Conservation (phyloP, 345 rosid genomes). For the Populus simonii region DNA sequence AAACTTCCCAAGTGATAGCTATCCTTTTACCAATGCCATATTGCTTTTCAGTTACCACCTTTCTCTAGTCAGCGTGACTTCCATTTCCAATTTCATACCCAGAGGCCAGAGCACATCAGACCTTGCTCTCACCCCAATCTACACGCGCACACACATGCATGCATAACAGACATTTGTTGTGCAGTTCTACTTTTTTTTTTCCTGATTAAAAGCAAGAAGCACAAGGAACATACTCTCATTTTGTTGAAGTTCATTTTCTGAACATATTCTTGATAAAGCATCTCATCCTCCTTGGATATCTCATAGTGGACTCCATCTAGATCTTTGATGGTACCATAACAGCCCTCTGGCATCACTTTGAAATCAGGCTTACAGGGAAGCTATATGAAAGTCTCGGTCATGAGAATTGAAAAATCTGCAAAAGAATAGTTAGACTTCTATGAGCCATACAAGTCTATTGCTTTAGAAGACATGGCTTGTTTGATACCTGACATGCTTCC, state of each 20-base stretch:
- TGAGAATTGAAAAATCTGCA: conserved; percentile 78
- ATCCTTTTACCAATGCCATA: too few relatives aligned
- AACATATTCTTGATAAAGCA: conserved; percentile 81
- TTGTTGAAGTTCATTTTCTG: conserved; percentile 81
- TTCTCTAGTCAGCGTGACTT: neutral
- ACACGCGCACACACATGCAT: neutral
- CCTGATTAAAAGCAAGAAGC: neutral
- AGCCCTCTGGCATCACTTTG: conserved; percentile 98
- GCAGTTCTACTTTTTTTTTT: neutral
- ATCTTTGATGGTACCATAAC: conserved; percentile 93
- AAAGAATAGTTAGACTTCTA: neutral
- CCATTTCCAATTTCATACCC: neutral
- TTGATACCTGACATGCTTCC: neutral
- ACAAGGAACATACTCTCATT: conserved; percentile 58
- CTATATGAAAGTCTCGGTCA: conserved; percentile 95
- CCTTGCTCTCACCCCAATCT: too few relatives aligned
- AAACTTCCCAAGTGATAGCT: too few relatives aligned
- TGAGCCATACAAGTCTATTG: neutral
- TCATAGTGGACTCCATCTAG: conserved; percentile 91
- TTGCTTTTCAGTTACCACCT: too few relatives aligned
- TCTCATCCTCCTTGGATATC: conserved; percentile 95
- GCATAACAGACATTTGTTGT: neutral
- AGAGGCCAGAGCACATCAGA: neutral
- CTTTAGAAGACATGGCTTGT: neutral
- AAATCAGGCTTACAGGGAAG: conserved; percentile 94